Percentiles rank a stretch among this genome's conserved stretches.
Conservation (phyloP, 148 eudicot genomes). For the Agrostemma githago region DNA sequence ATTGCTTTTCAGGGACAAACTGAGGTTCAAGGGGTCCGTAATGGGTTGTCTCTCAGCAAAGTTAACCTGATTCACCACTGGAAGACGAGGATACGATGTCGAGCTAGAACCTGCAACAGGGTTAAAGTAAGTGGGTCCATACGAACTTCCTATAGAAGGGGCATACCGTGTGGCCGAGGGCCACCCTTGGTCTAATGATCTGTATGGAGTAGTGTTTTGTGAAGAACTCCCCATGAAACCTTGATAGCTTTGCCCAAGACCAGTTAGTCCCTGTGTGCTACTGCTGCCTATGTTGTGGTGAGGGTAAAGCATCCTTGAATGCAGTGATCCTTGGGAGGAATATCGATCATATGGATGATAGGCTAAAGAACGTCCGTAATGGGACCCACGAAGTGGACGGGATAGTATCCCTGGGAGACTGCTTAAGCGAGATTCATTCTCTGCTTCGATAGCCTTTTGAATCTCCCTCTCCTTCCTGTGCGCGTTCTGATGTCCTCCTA, state of each 20-base stretch:
- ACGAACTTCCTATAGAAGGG: neutral
- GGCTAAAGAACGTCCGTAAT: conserved; percentile 4
- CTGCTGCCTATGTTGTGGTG: neutral
- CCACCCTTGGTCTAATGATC: conserved; percentile 4
- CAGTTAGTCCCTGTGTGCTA: neutral
- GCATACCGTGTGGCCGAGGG: neutral
- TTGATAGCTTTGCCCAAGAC: neutral
- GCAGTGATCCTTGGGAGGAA: conserved; percentile 8
- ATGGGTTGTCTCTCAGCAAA: conserved; percentile 10
- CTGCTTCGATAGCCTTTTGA: conserved; percentile 22
- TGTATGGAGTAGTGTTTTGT: neutral
- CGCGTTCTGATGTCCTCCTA: conserved; percentile 39
- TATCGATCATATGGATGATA: conserved; percentile 16
- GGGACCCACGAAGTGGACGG: conserved; percentile 9
- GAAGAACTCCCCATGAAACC: conserved; percentile 5
- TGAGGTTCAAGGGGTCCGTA: neutral
- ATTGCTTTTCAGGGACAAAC: conserved; percentile 2
- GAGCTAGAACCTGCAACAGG: neutral
- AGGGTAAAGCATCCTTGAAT: conserved; percentile 10
- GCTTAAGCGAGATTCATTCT: conserved; percentile 1
- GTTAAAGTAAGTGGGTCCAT: conserved; percentile 6
- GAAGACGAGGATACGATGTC: conserved; percentile 15
- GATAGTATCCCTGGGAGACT: neutral
- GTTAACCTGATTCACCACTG: conserved; percentile 8
- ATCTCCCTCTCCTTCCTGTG: conserved; percentile 32